Conservation (phyloP, 1,139 yeast species). For the Saccharomycopsis phalli region DNA sequence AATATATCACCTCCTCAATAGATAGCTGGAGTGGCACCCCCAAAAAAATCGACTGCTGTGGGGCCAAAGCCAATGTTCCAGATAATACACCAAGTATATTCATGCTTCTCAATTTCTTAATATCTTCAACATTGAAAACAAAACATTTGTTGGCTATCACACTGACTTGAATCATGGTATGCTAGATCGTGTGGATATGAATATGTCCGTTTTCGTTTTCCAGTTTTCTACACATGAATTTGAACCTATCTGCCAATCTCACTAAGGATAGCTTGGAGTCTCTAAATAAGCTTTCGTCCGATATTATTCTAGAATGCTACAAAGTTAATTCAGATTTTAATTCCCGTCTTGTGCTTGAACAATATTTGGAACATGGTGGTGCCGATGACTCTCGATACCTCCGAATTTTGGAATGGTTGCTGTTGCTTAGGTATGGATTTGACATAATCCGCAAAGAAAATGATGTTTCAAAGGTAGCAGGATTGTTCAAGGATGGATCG, state of each 20-base stretch:
- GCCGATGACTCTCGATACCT: not conserved
- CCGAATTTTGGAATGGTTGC: slow-evolving; percentile 7
- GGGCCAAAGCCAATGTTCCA: slow-evolving; percentile 80
- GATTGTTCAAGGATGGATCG: slow-evolving; percentile 25
- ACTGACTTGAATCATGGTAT: slow-evolving; percentile 22
- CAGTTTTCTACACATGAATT: not conserved
- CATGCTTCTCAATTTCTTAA: slow-evolving; percentile 42
- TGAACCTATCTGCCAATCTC: slow-evolving; percentile 1
- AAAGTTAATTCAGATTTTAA: slow-evolving; percentile 8
- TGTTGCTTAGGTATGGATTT: slow-evolving; percentile 8
- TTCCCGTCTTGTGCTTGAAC: slow-evolving; percentile 8
- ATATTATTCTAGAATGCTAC: slow-evolving; percentile 1
- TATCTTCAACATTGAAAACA: slow-evolving; percentile 43
- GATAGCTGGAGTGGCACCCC: slow-evolving; percentile 74
- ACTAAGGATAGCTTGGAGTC: not conserved
- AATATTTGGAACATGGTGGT: slow-evolving; percentile 4
- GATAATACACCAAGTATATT: slow-evolving; percentile 64
- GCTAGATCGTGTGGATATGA: not conserved
- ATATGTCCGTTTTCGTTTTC: not conserved
- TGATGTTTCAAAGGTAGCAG: not conserved
- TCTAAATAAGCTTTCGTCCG: slow-evolving; percentile 2
- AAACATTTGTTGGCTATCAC: slow-evolving; percentile 42
- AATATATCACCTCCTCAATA: slow-evolving; percentile 66
- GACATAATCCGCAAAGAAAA: slow-evolving; percentile 3
- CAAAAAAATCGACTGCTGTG: slow-evolving; percentile 82